Evolutionary conservation across 306 rosid species (phyloP), one percentile per base, ranked within the genome.

Genomic region (Glycyrrhiza uralensis): DNA sequence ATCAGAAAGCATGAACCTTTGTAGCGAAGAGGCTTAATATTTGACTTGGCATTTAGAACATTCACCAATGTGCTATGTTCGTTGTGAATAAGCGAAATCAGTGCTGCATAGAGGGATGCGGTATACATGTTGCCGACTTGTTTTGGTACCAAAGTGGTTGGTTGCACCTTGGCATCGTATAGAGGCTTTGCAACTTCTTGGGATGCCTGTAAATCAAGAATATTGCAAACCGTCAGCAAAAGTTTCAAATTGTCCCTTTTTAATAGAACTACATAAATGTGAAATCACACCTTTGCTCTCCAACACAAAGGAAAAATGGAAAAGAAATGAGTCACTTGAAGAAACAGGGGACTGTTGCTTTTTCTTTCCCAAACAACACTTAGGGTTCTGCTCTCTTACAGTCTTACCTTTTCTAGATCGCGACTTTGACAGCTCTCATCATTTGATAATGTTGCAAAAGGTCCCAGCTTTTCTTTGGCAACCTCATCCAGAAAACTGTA

Each of bases 81-180:
- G 69, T 85, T 83, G 79, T 92, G 98, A 55, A 92, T 71, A 62
- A 90, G 89, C 22, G 98, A 88, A 15, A 84, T 84, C 70, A 90
- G 88, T 30, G 98, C 95, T 23, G 95, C 96, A 52, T 92, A 92
- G 18, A 92, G 80, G 54, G 98, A 92, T 29, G 95, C 96, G 19
- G 96, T 92, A 81, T 92, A 92, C 95, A 90, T 90, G 82, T 90
- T 90, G 73, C 98, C 96, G 55, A 86, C 91, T 90, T 90, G 92
- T 85, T 92, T 92, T 17, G 98, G 96, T 66, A 92, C 12, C 76
- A 88, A 82, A 73, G 98, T 90, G 75, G 83, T 46, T 66, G 98
- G 96, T 72, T 83, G 89, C 81, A 92, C 96, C 88, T 90, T 92
- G 51, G 76, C 83, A 39, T 87, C 88, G 19, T 80, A 88, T n/a